phyloP scores from a whole-genome alignment of 768 basidiomycete species.

The Xerocomus potaroensis region DNA sequence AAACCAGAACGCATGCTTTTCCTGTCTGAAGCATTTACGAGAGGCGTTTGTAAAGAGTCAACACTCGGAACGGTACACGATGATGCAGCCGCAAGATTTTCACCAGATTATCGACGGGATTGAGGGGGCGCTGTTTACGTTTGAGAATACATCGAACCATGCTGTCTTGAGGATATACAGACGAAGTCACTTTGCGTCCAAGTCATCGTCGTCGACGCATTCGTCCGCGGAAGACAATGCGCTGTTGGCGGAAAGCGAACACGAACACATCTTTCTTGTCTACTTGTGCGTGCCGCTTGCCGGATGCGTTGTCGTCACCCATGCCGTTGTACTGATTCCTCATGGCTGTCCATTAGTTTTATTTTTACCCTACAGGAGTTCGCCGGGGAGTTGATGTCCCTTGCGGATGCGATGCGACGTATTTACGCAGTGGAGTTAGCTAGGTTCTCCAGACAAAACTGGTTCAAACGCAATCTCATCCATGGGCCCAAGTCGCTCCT shows the following conservation, averaged over 20 bases:
- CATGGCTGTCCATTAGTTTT: slow-evolving; percentile 58
- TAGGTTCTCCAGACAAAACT: slow-evolving; percentile 30
- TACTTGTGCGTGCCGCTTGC: slow-evolving; percentile 84
- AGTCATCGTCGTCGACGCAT: slow-evolving; percentile 14
- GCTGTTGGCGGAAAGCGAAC: slow-evolving; percentile 46
- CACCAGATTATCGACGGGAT: slow-evolving; percentile 59
- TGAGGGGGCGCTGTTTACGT: slow-evolving; percentile 63
- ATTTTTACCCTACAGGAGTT: slow-evolving; percentile 97
- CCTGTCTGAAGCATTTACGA: slow-evolving; percentile 58
- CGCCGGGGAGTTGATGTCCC: slow-evolving; percentile 71
- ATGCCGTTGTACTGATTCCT: slow-evolving; percentile 13
- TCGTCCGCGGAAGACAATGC: slow-evolving; percentile 30
- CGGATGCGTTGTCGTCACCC: too few relatives aligned
- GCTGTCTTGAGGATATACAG: slow-evolving; percentile 76
- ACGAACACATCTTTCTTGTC: slow-evolving; percentile 82
- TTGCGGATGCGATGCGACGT: slow-evolving; percentile 80
- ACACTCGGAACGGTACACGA: slow-evolving; percentile 28
- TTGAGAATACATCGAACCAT: slow-evolving; percentile 81
- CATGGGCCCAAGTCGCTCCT: slow-evolving; percentile 22
- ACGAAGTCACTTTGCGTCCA: slow-evolving; percentile 38
- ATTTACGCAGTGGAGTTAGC: slow-evolving; percentile 68
- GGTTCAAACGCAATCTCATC: slow-evolving; percentile 38
- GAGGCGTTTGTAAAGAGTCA: slow-evolving; percentile 54
- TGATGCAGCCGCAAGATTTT: slow-evolving; percentile 57
- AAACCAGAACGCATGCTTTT: slow-evolving; percentile 61